phyloP scores from a whole-genome alignment of 768 basidiomycete genomes.

The Rhodotorula sphaerocarpa region DNA sequence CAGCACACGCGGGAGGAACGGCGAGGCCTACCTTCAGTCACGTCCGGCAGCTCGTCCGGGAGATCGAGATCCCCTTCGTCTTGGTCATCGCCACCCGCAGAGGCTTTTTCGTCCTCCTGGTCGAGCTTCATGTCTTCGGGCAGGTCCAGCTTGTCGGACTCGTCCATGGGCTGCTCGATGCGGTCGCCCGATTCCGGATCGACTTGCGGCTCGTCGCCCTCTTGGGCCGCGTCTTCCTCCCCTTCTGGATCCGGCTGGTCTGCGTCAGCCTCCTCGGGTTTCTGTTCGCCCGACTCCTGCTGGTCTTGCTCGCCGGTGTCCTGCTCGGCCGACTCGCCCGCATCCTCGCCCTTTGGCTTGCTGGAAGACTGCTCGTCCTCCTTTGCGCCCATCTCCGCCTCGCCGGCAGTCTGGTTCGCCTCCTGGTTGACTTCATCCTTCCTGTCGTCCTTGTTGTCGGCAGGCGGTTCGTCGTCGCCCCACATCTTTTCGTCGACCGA shows the following conservation, averaged over 20 bases:
- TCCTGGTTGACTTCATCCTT: constrained; percentile 42
- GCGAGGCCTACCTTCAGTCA: constrained; percentile 33
- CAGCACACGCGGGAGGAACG: too few species aligned
- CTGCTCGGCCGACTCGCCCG: constrained; percentile 39
- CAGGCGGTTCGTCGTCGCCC: constrained; percentile 61
- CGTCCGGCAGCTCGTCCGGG: constrained; percentile 33
- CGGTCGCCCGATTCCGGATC: constrained; percentile 53
- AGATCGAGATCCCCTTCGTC: constrained; percentile 42
- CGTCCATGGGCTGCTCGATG: constrained; percentile 66
- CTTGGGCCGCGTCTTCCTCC: constrained; percentile 25
- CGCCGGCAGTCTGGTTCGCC: constrained; percentile 45
- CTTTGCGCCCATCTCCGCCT: constrained; percentile 71
- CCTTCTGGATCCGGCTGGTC: constrained; percentile 21
- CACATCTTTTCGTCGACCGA: constrained; percentile 94
- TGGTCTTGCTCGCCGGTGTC: constrained; percentile 36
- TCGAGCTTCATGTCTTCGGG: constrained; percentile 73
- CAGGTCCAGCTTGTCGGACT: constrained; percentile 75
- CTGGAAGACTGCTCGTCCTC: constrained; percentile 52
- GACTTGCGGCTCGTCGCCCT: constrained; percentile 47
- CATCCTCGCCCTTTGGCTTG: constrained; percentile 38
- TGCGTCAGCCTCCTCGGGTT: constrained; percentile 34
- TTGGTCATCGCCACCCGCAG: constrained; percentile 34
- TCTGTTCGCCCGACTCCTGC: constrained; percentile 38
- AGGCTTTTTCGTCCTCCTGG: constrained; percentile 34
- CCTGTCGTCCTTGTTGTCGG: constrained; percentile 21